Evolutionary conservation across 306 rosid genomes (phyloP).

Genomic region (Canavalia ensiformis): DNA sequence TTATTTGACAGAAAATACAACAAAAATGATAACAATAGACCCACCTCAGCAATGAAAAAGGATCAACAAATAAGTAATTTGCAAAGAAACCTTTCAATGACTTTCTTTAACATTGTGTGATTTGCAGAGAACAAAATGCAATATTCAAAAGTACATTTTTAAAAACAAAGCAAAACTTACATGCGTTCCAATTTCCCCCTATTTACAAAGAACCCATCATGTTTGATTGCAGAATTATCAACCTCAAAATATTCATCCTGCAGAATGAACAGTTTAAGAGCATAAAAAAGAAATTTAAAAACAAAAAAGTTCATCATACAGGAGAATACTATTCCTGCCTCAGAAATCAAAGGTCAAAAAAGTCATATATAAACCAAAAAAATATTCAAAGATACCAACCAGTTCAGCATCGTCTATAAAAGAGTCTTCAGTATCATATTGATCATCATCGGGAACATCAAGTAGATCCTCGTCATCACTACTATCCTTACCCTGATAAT

Average conservation of each 20-base stretch:
- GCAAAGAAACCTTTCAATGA: constrained; percentile 31
- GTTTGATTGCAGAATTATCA: constrained; percentile 91
- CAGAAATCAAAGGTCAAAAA: constrained; percentile 37
- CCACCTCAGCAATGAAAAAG: constrained; percentile 16
- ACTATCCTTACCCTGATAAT: constrained; percentile 91
- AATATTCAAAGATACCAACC: constrained; percentile 62
- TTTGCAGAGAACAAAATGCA: constrained; percentile 27
- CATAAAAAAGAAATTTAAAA: constrained; percentile 37
- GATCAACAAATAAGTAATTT: constrained; percentile 29
- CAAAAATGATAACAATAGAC: constrained; percentile 29
- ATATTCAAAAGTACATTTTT: constrained; percentile 5
- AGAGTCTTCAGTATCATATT: constrained; percentile 97
- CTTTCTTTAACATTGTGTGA: constrained; percentile 4
- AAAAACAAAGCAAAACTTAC: constrained; percentile 65
- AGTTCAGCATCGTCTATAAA: constrained; percentile 97
- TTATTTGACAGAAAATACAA: constrained; percentile 26
- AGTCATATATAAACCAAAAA: constrained; percentile 38
- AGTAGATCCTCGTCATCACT: constrained; percentile 88
- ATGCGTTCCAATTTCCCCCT: constrained; percentile 89
- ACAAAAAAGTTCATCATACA: constrained; percentile 8
- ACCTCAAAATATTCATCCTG: constrained; percentile 99
- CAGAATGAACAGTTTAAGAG: constrained; percentile 48
- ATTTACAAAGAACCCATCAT: constrained; percentile 95
- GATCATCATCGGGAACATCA: constrained; percentile 93
- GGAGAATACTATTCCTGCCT: constrained; percentile 31